Base-by-base conservation (phyloP, 2,329 filamentous ascomycete genomes). In the Clarireedia hainanense region DNA sequence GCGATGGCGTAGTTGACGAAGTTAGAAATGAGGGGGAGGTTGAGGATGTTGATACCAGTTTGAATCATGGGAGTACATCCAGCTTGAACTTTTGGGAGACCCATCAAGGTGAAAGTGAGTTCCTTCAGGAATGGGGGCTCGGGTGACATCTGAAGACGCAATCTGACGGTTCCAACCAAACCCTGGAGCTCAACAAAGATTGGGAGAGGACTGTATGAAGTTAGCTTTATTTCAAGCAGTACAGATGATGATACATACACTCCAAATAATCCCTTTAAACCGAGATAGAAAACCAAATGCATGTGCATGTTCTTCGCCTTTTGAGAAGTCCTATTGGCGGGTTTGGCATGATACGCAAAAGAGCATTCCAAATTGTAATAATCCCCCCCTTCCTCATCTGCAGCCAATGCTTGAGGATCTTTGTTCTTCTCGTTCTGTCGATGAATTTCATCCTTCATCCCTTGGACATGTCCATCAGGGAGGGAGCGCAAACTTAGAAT, bases 301-400 rank as follows among this genome's bases (percentile, higher is more conserved):
- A 96, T 96, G 66, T 95, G 91, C 89, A 96, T 96, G 69, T 96
- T 97, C 63, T 87, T 83, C 5, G 91, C 90, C 71, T 91, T 94
- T 47, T 88, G 86, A 2, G 88, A 86, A 14, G 90, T 79, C 48
- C 85, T 81, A 57, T 77, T 76, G 5, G 81, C 85, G 12, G 91
- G 91, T 68, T 86, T 84, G 9, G 92, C 89, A 67, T 96, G 91
- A 69, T 96, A 96, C 1, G 91, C 91, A 65, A 96, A 86, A 0
- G 90, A 89, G 26, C 89, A 85, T 70, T 96, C 91, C 49, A 96
- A 77, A 65, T 96, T 96, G 76, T 96, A 96, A 68, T 88, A 95
- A 60, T 91, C 88, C 14, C 91, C 91, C 5, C 90, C 91, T 66
- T 95, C 88, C 67, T 96, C 91, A 57, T 94, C 86, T 4, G 91